These are phyloP conservation scores for Martiniozyma asiatica DNA, from an alignment of 1,139 yeast species.

Conservation along the genomic window DNA sequence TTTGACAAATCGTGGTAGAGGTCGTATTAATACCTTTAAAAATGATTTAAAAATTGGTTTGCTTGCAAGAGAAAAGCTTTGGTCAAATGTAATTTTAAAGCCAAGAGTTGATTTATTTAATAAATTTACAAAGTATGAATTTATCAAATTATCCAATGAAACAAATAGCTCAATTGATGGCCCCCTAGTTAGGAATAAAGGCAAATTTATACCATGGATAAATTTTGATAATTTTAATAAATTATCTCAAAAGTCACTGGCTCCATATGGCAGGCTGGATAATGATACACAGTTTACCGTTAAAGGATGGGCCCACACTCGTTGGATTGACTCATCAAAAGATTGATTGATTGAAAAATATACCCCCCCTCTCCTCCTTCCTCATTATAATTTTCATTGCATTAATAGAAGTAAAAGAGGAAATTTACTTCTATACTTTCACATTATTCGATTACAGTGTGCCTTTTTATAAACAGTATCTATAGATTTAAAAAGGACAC, in stretches of 20 bases:
- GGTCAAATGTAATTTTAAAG: slow-evolving; percentile 36
- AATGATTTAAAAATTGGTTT: slow-evolving; percentile 11
- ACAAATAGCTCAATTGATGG: slow-evolving; percentile 3
- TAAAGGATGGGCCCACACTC: slow-evolving; percentile 40
- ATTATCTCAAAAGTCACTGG: slow-evolving; percentile 11
- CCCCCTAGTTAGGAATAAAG: slow-evolving; percentile 14
- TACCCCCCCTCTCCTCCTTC: no score
- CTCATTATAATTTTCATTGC: no score
- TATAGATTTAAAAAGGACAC: no score
- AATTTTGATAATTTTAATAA: slow-evolving; percentile 13
- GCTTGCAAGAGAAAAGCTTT: slow-evolving; percentile 31
- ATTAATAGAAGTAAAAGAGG: no score
- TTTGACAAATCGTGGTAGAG: background rate
- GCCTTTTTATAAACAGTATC: no score
- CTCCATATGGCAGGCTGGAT: slow-evolving; percentile 18
- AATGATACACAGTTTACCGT: slow-evolving; percentile 34
- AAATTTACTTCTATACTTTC: no score
- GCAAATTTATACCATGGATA: slow-evolving; percentile 29
- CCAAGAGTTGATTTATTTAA: slow-evolving; percentile 30
- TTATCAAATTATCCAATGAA: slow-evolving; percentile 1
- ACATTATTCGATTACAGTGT: no score
- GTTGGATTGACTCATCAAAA: slow-evolving; percentile 26
- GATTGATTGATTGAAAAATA: no score
- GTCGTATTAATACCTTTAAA: background rate
- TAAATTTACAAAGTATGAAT: slow-evolving; percentile 2